Conservation (phyloP, 1,284 basidiomycete genomes). For the Nidula niveotomentosa region DNA sequence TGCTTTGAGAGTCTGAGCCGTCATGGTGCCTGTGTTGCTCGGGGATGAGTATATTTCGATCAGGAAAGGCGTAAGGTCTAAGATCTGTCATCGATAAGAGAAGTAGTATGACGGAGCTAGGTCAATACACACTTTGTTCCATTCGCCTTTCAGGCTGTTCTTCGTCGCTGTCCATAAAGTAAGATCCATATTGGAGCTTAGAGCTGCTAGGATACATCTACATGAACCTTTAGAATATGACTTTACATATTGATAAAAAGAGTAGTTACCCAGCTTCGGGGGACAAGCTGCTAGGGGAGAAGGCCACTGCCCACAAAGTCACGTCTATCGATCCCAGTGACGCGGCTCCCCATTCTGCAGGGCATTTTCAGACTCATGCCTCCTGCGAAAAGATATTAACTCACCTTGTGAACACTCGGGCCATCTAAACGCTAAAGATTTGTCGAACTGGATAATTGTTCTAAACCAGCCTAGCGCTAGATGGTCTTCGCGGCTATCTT, state of each 20-base stretch:
- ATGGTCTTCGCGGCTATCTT: conserved; percentile 25
- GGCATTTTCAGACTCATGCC: too few relatives aligned
- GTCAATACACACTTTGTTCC: conserved; percentile 40
- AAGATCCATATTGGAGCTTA: conserved; percentile 61
- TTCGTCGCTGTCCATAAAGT: conserved; percentile 51
- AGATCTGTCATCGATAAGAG: conserved; percentile 29
- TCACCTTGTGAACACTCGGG: conserved; percentile 63
- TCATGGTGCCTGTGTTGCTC: background rate
- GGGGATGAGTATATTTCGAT: conserved; percentile 19
- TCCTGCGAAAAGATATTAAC: background rate
- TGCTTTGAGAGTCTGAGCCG: conserved; percentile 28
- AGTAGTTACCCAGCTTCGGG: conserved; percentile 40
- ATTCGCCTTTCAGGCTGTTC: conserved; percentile 59
- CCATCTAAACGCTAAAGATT: conserved; percentile 51
- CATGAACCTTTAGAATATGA: background rate
- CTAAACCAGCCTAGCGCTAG: conserved; percentile 58
- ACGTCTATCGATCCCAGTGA: conserved; percentile 71
- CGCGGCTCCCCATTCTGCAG: conserved; percentile 56
- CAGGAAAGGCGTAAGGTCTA: conserved; percentile 45
- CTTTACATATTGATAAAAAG: conserved; percentile 5
- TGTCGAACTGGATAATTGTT: conserved; percentile 60
- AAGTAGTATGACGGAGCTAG: background rate
- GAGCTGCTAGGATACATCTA: conserved; percentile 53
- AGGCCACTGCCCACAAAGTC: conserved; percentile 51
- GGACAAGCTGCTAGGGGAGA: conserved; percentile 61